Evolutionary conservation across 345 rosid genomes (phyloP).

Genomic region (Gynandropsis gynandra): DNA sequence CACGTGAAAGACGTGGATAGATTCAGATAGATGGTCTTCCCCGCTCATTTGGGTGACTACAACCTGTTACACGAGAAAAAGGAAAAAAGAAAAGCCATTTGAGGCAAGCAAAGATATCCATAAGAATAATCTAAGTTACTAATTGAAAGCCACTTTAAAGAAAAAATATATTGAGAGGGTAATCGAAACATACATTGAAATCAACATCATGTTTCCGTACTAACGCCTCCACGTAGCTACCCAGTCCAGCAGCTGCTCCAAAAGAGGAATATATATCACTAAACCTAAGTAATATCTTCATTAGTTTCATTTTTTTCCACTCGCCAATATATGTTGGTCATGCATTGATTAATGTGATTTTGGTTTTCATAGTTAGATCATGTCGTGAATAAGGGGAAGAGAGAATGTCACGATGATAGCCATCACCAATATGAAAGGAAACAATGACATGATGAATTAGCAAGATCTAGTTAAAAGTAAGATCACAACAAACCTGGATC

Average conservation of each 20-base stretch:
- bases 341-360: no score
- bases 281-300: background rate
- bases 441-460: constrained; percentile 1
- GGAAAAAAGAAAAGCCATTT: background rate
- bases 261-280: constrained; percentile 18
- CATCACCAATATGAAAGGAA: background rate
- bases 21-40: constrained; percentile 54
- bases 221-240: constrained; percentile 92
- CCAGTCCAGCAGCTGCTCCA: constrained; percentile 85
- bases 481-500: constrained; percentile 61
- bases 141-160: background rate
- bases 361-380: no score
- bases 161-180: constrained; percentile 5
- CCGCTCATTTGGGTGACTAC: constrained; percentile 79
- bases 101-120: background rate
- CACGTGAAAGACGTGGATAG: constrained; percentile 79
- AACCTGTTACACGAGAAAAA: constrained; percentile 38
- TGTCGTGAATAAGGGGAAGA: background rate
- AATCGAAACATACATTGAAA: constrained; percentile 55
- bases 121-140: background rate
- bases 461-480: constrained; percentile 14
- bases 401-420: background rate
- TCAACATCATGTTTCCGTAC: constrained; percentile 83
- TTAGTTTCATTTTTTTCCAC: no score
- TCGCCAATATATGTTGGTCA: no score